Base-by-base conservation (phyloP, 495 filamentous ascomycete species). In the Ramalina peruviana region DNA sequence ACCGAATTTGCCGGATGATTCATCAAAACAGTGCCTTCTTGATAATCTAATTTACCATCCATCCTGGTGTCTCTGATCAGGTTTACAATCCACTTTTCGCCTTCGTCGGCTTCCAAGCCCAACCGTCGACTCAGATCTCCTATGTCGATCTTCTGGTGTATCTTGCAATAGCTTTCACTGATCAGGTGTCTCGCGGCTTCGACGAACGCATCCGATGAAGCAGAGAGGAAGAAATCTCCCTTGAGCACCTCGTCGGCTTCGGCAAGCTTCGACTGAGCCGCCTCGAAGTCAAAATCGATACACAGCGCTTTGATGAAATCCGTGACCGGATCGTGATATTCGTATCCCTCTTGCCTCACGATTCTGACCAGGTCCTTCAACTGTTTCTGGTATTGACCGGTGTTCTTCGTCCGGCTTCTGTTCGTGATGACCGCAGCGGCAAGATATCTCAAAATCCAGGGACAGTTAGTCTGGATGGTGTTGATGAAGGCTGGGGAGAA, bases 71-170 rank as follows among this genome's bases (percentile, higher is more conserved):
- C 92, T 51, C 92, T 81, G 69, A 98, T 98, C 40, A 97, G 77
- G 71, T 98, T 98, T 52, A 98, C 92, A 56, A 98, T 98, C 93
- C 93, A 97, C 74, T 96, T 97, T 80, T 98, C 92, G 56, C 93
- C 92, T 58, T 94, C 92, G 59, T 94, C 88, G 59, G 87, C 79
- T 60, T 80, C 85, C 52, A 98, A 72, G 52, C 92, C 92, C 46
- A 98, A 74, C 54, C 89, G 80, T 52, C 81, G 82, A 53, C 88
- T 94, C 16, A 98, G 76, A 59, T 97, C 93, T 66, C 80, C 45
- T 65, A 98, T 94, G 64, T 96, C 88, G 54, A 98, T 98, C 51
- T 92, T 78, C 54, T 95, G 86, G 68, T 96, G 92, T 62, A 98
- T 98, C 78, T 97, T 97, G 85, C 93, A 97, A 75, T 98, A 97